Evolutionary conservation across 306 rosid genomes (phyloP).

Genomic region (Pueraria montana): DNA sequence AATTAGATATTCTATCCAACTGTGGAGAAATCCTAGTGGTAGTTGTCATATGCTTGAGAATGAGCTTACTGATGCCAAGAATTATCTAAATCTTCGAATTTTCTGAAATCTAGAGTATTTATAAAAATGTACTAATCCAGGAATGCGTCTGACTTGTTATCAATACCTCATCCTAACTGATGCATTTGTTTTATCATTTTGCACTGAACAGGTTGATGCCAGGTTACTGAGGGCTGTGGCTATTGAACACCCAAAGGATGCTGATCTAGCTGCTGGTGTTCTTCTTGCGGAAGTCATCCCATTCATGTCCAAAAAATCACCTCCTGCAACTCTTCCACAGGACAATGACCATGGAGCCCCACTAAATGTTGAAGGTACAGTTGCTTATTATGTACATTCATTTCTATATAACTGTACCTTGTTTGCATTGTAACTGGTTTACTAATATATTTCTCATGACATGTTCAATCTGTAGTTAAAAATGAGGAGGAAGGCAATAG

Average conservation of each 20-base stretch:
- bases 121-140: not conserved
- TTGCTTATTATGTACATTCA: not conserved
- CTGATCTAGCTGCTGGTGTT: conserved; percentile 69
- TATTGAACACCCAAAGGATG: conserved; percentile 80
- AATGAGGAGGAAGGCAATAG: conserved; percentile 41
- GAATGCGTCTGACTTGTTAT: not conserved
- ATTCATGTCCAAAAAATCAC: conserved; percentile 8
- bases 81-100: not conserved
- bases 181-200: conserved; percentile 21
- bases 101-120: not conserved
- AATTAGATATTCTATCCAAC: not conserved
- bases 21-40: conserved; percentile 16
- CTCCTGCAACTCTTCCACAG: conserved; percentile 29
- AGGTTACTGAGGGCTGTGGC: conserved; percentile 90
- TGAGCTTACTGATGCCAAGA: not conserved
- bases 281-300: conserved; percentile 80
- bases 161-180: not conserved
- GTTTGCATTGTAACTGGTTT: conserved; percentile 35
- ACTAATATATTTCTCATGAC: conserved; percentile 27
- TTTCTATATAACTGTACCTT: conserved; percentile 28
- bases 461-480: conserved; percentile 55
- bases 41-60: conserved; percentile 7
- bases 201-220: conserved; percentile 65
- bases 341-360: conserved; percentile 32
- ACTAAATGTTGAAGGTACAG: conserved; percentile 43